phyloP scores from a whole-genome alignment of 495 filamentous ascomycete species.

The Xylaria flabelliformis region DNA sequence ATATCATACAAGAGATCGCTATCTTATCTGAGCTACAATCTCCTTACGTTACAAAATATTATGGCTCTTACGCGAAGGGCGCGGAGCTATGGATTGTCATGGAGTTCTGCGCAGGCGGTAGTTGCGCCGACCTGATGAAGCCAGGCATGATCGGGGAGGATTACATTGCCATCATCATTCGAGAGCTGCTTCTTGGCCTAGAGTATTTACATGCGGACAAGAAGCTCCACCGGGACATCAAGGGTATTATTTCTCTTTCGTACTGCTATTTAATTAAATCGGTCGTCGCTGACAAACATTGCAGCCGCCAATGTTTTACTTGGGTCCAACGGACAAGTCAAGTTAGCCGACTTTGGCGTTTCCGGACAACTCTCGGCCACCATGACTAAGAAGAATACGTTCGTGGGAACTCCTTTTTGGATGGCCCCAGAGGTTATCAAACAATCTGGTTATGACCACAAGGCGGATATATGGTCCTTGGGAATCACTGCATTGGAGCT shows the following conservation, averaged over 20 bases:
- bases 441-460: constrained; percentile 97
- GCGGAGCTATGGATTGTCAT: constrained; percentile 98
- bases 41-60: constrained; percentile 94
- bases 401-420: constrained; percentile 98
- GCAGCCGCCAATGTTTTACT: constrained; percentile 90
- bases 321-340: constrained; percentile 89
- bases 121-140: constrained; percentile 89
- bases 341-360: constrained; percentile 96
- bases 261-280: neutral
- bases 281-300: constrained; percentile 30
- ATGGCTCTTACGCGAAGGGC: constrained; percentile 93
- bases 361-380: constrained; percentile 96
- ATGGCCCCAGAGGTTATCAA: constrained; percentile 99
- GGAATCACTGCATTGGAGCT: constrained; percentile 96
- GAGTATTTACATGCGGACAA: constrained; percentile 94
- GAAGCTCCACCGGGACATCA: constrained; percentile 96
- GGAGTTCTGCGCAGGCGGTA: constrained; percentile 94
- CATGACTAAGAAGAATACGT: constrained; percentile 99
- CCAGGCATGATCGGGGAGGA: constrained; percentile 90
- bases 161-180: constrained; percentile 92
- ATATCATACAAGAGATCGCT: constrained; percentile 98
- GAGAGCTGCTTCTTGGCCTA: constrained; percentile 86
- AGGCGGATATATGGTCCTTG: constrained; percentile 99
- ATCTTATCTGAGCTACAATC: constrained; percentile 94
- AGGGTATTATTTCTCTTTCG: constrained; percentile 63